Evolutionary conservation across 441 rosid genomes (phyloP), one percentile per base, ranked within the genome.

Genomic region (Aquilaria agallochum): DNA sequence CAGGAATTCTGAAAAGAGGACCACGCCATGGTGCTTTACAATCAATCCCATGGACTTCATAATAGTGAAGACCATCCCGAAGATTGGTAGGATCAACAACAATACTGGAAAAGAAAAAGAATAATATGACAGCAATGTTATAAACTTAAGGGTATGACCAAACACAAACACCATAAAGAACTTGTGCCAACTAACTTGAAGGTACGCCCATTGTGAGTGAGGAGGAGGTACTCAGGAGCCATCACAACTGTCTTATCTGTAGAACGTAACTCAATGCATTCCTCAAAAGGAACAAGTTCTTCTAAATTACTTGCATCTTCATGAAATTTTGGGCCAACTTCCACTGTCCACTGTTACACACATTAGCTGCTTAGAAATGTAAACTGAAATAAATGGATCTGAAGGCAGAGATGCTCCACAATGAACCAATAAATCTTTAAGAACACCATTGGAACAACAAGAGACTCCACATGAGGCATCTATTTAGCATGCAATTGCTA

Each of bases 11-110:
- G 81, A 95, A 92, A 74, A 95, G 70, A 58, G 96, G 86, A 60
- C 98, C 99, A 55, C 96, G 96, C 95, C 90, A 83, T 64, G 94
- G 94, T 27, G 94, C 90, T 81, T 84, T 92, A 84, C 96, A 90
- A 78, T 95, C 99, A 84, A 92, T 69, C 53, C 97, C 99, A 70
- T 78, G 83, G 49, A 92, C 88, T 88, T 92, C 99, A 77, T 73
- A 87, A 73, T 92, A 95, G 74, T 90, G 97, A 62, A 90, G 86
- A 71, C 96, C 99, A 63, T 78, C 85, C 68, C 71, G 76, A 48
- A 92, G 90, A 76, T 77, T 84, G 68, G 94, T 79, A 62, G 99
- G 98, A 83, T 95, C 97, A 75, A 95, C 94, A 60, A 95, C 88
- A 61, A 95, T 83, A 70, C 99, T 92, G 96, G 45, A 58, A 80